Base-by-base conservation (phyloP, 73 alveolate genomes). In the Blepharisma stoltei region DNA sequence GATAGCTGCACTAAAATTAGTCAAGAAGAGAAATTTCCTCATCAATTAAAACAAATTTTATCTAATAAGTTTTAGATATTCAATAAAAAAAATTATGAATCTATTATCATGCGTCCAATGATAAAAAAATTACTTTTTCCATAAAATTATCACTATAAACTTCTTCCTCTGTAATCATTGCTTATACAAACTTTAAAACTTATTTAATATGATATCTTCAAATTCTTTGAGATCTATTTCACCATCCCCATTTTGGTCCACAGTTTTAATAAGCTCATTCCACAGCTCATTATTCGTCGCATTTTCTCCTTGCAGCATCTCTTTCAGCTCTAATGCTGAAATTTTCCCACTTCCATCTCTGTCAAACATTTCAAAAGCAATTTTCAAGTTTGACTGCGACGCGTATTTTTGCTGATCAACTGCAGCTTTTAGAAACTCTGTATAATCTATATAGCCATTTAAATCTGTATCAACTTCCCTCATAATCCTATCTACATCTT, bases 281-380 rank as follows among this genome's bases (percentile, higher is more conserved):
- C 86, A 77, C 27, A 80, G 66, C 8, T 80, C 84, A 54, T 83
- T 87, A 48, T 83, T 75, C 21, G 78, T 50, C 2, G 23, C 23
- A 11, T 14, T 52, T 20, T 20, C 76, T 54, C 83, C 83, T 54
- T 81, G 83, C 79, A 83, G 55, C 8, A 83, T 54, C 18, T 71
- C 53, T 60, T 83, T 70, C 32, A 83, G 55, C 67, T 83, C 90
- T 52, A 50, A 50, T 78, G 79, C 83, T 45, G 73, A 54, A 7
- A 83, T 83, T 44, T 37, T 77, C 6, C 90, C 90, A 83, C 78
- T 81, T 6, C 88, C 88, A 83, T 83, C 86, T 80, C 71, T 76
- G 48, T 88, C 95, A 23, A 88, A 66, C 14, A 52, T 37, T 50
- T 86, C 43, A 41, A 88, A 88, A 8, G 80, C 83, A 32, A 76